Base-by-base conservation (phyloP, 192 early-diverging fungal genomes). In the Cetraspora pellucida region DNA sequence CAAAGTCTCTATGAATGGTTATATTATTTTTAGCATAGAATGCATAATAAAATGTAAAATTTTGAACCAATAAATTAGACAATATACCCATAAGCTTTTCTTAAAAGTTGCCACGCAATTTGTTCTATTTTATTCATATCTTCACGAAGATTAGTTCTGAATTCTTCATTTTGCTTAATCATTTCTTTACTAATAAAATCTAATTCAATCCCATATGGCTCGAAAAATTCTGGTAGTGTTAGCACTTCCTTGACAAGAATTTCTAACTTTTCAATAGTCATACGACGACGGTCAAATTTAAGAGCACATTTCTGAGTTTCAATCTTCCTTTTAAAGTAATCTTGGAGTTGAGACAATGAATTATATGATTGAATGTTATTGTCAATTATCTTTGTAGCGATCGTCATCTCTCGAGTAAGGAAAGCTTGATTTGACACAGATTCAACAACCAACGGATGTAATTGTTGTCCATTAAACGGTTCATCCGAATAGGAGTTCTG, bases 351-450 rank as follows among this genome's bases (percentile, higher is more conserved):
- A 4, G 17, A 37, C 8, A 8, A 13, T 21, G 70, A 72, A 16
- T 55, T 30, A 55, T 55, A 72, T 55, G 17, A 3, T 72, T 31
- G 19, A 19, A 0, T 28, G 14, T 30, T 23, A 14, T 28, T 55
- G 4, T 57, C 52, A 37, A 50, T 43, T n/a, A 17, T 17, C 27
- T 72, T 72, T 10, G 23, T 57, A 13, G 49, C 52, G 10, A 50
- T 49, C 16, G 30, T 14, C 2, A 57, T 31, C 30, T 72, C 70
- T 30, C 70, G 70, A 3, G 70, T 72, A 55, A 72, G 7, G 19
- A 72, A 72, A 5, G 70, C 55, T 72, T 72, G 70, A 54, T 72
- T 58, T 28, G 54, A 31, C 11, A 72, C 70, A 21, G 70, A 72
- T 57, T 72, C 70, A 31, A 72, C 70, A 28, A 72, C 49, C 47